Base-by-base conservation (phyloP, 2,329 filamentous ascomycete genomes). In the Penicillium sp. region DNA sequence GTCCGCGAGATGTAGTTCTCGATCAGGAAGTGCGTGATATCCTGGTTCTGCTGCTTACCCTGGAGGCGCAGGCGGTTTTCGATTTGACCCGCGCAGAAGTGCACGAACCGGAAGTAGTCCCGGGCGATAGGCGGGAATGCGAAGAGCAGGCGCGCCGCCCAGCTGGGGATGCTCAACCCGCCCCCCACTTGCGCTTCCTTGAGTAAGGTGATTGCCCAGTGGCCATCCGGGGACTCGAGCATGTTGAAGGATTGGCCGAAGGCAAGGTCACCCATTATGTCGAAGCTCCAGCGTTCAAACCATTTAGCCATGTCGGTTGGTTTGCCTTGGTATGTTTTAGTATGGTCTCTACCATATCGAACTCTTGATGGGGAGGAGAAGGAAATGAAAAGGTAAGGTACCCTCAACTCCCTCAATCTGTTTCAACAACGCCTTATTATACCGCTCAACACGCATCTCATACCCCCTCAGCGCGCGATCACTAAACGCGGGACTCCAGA, bases 361-460 rank as follows among this genome's bases (percentile, higher is more conserved):
- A 38, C 31, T 38, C 6, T 26, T 26, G 26, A 38, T 11, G 31
- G 31, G 8, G 7, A 38, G 7, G 13, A 9, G 31, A 15, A 7
- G 3, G 31, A 5, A 35, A 35, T 35, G 31, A 13, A 35, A 35
- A 35, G 31, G 7, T 2, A 13, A 48, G 6, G 9, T 13, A 48
- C 46, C 46, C 2, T 29, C 46, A 26, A 23, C 11, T 9, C 23
- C 46, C 11, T 26, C 21, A 26, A 48, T 48, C 19, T 26, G n/a
- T 7, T 19, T 23, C 46, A 48, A 8, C 11, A 48, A 26, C n/a
- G n/a, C 15, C 19, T 29, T 26, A 26, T 48, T 48, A 23, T 48
- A 48, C 9, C 58, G 64, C n/a, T 69, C 65, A 2, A 57, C n/a
- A 7, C 55, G 45, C 29, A 49, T 3, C 46, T 57, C 55, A 26